Base-by-base conservation (phyloP, 2,329 filamentous ascomycete species). In the Geosmithia flava region DNA sequence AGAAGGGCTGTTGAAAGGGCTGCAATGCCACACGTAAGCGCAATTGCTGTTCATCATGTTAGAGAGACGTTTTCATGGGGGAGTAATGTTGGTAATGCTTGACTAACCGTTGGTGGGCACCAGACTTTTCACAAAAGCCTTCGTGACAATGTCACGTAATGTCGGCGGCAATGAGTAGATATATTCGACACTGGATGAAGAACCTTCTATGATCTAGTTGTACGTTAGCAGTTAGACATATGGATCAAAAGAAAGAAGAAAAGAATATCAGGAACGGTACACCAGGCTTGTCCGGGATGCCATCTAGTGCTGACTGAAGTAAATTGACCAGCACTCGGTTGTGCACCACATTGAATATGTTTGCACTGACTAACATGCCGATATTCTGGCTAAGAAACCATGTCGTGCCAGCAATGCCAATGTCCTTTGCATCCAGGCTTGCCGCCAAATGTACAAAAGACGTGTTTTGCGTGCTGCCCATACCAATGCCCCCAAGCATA, bases 371-470 rank as follows among this genome's bases (percentile, higher is more conserved):
- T 13, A 45, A 20, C 44, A 45, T 45, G 20, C 44, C 44, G 2
- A 45, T 27, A 33, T 30, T 45, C 17, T 27, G 20, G 29, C 44
- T 45, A 17, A 45, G 44, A 30, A 15, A 45, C 44, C 44, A 45
- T 7, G 20, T 27, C 13, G 29, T 23, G 13, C 37, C 40, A 7
- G 46, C 46, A 27, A 47, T 42, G 33, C 30, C 46, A 27, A 47
- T 40, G 15, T 47, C 46, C 23, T 42, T 23, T 8, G 13, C 16
- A 1, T 23, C 19, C n/a, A 41, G n/a, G 7, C 30, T 20, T 15
- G 39, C 46, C 10, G 46, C 39, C 17, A 47, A 19, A 29, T 40
- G 30, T 6, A 47, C 33, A 41, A 47, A 47, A 16, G 46, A 23
- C 10, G 30, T 42, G 19, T 20, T 29, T 15, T 47, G 46, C n/a